Base-by-base conservation (phyloP, 1,284 basidiomycete species). In the Ustilago sp. region DNA sequence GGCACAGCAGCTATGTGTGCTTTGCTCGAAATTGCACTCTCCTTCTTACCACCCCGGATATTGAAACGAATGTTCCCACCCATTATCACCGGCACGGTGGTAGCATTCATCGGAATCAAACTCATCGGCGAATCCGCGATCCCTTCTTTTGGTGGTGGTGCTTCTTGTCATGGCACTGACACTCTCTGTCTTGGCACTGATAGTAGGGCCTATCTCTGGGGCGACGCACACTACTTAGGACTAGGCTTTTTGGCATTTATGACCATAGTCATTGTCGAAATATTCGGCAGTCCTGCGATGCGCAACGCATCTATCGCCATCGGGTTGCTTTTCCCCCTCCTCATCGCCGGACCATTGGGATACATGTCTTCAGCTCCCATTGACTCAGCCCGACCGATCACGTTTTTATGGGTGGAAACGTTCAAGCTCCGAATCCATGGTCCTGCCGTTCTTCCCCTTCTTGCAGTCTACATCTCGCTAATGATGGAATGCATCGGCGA, bases 401-500 rank as follows among this genome's bases (percentile, higher is more conserved):
- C 77, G 8, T 84, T 75, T 13, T 52, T 41, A 56, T 91, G 91
- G 92, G 92, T 92, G 0, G 89, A 92, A 69, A 91, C 89, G 0
- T 94, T 94, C 88, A 92, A 92, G 80, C 89, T 94, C 38, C 84
- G 89, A 0, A 90, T 95, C 0, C 93, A 95, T 78, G 90, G 91
- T 2, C 92, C 93, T 3, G 93, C 93, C 0, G 92, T 95, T 50
- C 86, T 95, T 34, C 93, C 93, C 0, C 91, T 94, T 90, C 84
- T 94, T 28, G 92, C 92, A 0, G 92, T 94, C 1, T 94, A 94
- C 84, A 88, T 83, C 23, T 63, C 63, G 34, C 68, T 81, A 17
- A 90, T 92, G 2, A 92, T 93, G 91, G 93, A 94, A 86, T 92
- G 92, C 4, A 93, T 93, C 56, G 93, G 93, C 1, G 93, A 94